A percentile compares a stretch with the other conserved stretches of the same genome.
Conservation (phyloP, 2,329 filamentous ascomycete species). For the Teratosphaeria destructans region DNA sequence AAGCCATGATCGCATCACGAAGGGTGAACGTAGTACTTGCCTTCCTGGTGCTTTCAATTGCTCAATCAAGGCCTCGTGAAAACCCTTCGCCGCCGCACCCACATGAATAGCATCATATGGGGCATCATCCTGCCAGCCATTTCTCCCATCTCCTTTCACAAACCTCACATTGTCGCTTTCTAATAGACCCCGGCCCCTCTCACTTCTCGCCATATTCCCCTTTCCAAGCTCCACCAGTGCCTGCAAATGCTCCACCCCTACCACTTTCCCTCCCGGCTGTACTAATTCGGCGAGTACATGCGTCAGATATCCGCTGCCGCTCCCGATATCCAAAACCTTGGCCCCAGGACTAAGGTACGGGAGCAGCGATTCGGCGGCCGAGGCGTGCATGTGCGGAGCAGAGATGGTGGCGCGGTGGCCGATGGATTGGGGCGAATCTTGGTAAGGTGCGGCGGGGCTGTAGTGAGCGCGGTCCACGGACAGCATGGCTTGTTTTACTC, state of each 20-base stretch:
- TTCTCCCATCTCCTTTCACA: conserved; percentile 56
- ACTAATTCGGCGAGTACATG: conserved; percentile 77
- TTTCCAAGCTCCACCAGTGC: conserved; percentile 32
- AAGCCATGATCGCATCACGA: neutral
- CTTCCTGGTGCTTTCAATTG: conserved; percentile 72
- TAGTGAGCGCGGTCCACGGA: conserved; percentile 80
- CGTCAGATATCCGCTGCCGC: conserved; percentile 61
- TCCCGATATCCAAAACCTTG: conserved; percentile 39
- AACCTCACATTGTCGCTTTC: conserved; percentile 57
- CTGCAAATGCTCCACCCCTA: conserved; percentile 42
- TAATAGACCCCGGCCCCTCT: conserved; percentile 45
- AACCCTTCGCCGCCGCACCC: conserved; percentile 66
- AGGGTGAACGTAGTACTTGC: conserved; percentile 22
- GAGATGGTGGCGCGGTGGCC: conserved; percentile 60
- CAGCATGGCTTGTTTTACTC: conserved; percentile 71
- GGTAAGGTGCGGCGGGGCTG: conserved; percentile 60
- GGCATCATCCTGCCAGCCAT: conserved; percentile 36
- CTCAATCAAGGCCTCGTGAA: conserved; percentile 62
- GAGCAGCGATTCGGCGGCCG: conserved; percentile 53
- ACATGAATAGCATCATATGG: conserved; percentile 93
- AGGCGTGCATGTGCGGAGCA: conserved; percentile 63
- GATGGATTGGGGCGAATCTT: conserved; percentile 59
- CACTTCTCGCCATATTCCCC: conserved; percentile 35
- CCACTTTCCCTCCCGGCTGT: conserved; percentile 35
- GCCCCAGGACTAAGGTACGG: conserved; percentile 44